Conservation (phyloP, 2,329 filamentous ascomycete species). For the Fusarium poae region DNA sequence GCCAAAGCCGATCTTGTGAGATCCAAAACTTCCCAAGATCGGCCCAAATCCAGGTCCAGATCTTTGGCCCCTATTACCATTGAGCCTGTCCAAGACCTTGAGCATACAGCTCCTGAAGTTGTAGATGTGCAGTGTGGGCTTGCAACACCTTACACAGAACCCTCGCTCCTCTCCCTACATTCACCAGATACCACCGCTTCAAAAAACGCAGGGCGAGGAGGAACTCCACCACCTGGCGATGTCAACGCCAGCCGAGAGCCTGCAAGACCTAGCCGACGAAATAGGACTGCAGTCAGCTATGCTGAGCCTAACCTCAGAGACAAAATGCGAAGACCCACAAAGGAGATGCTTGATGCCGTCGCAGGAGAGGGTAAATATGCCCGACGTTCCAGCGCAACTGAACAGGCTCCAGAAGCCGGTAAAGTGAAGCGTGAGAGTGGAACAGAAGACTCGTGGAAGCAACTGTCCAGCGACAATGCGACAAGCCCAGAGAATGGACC, state of each 20-base stretch:
- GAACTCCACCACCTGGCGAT: constrained; percentile 72
- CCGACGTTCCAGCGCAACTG: constrained; percentile 57
- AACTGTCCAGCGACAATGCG: constrained; percentile 40
- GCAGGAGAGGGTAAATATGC: constrained; percentile 70
- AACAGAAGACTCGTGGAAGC: constrained; percentile 51
- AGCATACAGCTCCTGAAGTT: constrained; percentile 36
- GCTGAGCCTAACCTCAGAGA: constrained; percentile 84
- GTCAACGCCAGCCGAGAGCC: constrained; percentile 68
- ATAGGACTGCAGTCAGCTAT: constrained; percentile 79
- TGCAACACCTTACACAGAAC: constrained; percentile 53
- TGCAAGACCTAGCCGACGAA: constrained; percentile 74
- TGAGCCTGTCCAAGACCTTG: constrained; percentile 35
- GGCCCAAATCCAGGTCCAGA: constrained; percentile 49
- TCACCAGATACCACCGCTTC: constrained; percentile 62
- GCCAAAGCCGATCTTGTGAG: constrained; percentile 56
- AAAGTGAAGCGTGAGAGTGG: constrained; percentile 54
- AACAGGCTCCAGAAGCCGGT: constrained; percentile 46
- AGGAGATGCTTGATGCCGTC: constrained; percentile 81
- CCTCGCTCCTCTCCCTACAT: constrained; percentile 60
- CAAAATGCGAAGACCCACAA: constrained; percentile 86
- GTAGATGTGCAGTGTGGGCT: constrained; percentile 38
- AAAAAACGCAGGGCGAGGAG: constrained; percentile 56
- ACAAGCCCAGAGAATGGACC: constrained; percentile 27
- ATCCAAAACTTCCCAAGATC: constrained; percentile 47
- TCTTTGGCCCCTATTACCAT: constrained; percentile 38